Evolutionary conservation across 1,139 yeast genomes (phyloP).

Genomic region (Scheffersomyces segobiensis): DNA sequence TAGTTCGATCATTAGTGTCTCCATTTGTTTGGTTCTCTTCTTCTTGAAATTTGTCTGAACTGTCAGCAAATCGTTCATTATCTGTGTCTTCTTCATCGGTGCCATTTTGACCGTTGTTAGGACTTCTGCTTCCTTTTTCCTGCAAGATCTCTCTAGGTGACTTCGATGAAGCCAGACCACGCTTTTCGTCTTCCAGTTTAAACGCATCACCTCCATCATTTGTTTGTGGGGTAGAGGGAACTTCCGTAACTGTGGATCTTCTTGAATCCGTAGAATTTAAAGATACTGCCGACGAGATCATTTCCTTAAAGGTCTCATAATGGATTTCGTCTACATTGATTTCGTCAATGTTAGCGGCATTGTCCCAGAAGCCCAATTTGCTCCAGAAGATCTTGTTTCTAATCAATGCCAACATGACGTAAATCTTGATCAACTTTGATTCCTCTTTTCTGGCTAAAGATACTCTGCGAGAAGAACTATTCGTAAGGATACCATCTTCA

Average conservation of each 20-base stretch:
- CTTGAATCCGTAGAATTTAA: neutral
- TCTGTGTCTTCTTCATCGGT: neutral
- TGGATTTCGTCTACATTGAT: constrained; percentile 14
- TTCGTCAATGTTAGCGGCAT: constrained; percentile 31
- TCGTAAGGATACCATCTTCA: constrained; percentile 9
- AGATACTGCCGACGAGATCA: constrained; percentile 4
- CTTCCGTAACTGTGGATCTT: neutral
- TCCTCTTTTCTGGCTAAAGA: constrained; percentile 17
- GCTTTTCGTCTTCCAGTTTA: neutral
- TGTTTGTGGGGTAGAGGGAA: neutral
- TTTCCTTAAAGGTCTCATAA: constrained; percentile 12
- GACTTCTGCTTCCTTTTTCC: neutral
- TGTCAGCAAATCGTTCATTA: neutral
- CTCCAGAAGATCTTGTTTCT: constrained; percentile 71
- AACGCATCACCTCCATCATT: neutral
- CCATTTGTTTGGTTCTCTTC: neutral
- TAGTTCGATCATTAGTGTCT: neutral
- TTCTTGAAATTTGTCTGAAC: neutral
- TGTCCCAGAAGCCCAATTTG: constrained; percentile 71
- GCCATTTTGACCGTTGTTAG: neutral
- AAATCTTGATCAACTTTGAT: constrained; percentile 22
- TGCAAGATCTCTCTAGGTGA: neutral
- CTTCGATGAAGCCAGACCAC: neutral
- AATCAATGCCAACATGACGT: constrained; percentile 27
- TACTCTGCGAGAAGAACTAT: constrained; percentile 10